Percentiles rank a stretch among this genome's conserved stretches.
phyloP scores from a whole-genome alignment of 768 basidiomycete genomes.

The Suillus bovinus region DNA sequence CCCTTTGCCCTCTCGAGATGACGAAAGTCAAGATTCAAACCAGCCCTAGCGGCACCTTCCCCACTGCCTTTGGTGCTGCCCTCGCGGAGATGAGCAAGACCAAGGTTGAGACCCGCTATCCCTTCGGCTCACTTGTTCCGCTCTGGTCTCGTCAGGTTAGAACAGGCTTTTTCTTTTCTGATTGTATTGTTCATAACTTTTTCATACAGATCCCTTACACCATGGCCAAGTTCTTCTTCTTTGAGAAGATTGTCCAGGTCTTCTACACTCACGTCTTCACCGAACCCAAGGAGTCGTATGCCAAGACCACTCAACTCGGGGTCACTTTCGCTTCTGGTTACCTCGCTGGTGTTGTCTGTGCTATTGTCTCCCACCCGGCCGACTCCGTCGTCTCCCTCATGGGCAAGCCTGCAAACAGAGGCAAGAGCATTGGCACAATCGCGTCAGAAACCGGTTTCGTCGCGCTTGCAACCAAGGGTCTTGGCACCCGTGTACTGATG shows the following conservation, averaged over 20 bases:
- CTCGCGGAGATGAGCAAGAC: conserved; percentile 65
- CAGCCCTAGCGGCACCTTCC: conserved; percentile 73
- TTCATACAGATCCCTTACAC: conserved; percentile 85
- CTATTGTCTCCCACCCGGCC: conserved; percentile 94
- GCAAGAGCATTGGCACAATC: conserved; percentile 73
- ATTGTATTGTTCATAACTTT: not conserved
- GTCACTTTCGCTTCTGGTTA: conserved; percentile 91
- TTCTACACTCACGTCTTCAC: conserved; percentile 91
- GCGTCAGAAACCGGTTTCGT: conserved; percentile 67
- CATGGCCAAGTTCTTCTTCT: conserved; percentile 99
- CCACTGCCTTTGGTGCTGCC: conserved; percentile 70
- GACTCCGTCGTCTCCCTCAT: conserved; percentile 93
- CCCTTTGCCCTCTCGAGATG: conserved; percentile 95
- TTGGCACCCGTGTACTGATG: conserved; percentile 86
- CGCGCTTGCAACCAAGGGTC: conserved; percentile 78
- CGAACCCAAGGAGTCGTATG: conserved; percentile 73
- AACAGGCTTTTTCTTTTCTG: conserved; percentile 1
- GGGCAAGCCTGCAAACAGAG: conserved; percentile 86
- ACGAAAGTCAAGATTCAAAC: conserved; percentile 92
- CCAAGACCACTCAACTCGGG: conserved; percentile 83
- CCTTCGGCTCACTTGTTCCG: conserved; percentile 82
- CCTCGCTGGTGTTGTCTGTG: conserved; percentile 94
- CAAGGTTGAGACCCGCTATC: conserved; percentile 74
- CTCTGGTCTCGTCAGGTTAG: conserved; percentile 86
- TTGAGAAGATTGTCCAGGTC: conserved; percentile 82